Percentiles rank a stretch among this genome's conserved stretches.
phyloP scores from a whole-genome alignment of 2,329 filamentous ascomycete genomes.

The Colletotrichum nymphaeae region DNA sequence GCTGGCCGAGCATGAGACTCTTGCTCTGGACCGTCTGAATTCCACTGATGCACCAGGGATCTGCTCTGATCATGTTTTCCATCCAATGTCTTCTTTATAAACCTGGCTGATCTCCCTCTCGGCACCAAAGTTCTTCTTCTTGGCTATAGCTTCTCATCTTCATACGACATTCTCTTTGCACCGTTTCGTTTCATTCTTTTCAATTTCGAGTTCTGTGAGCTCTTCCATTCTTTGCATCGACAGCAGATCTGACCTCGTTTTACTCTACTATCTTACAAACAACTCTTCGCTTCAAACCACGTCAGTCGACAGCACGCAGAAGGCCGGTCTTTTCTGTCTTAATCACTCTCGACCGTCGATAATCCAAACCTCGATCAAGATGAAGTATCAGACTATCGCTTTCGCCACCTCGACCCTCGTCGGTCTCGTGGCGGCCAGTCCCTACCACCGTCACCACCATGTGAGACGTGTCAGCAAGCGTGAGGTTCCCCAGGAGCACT shows the following conservation, averaged over 20 bases:
- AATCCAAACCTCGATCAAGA: conserved; percentile 21
- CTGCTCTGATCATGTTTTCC: conserved; percentile 8
- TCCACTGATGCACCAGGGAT: conserved; percentile 15
- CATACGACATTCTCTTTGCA: conserved; percentile 25
- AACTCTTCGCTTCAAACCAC: background rate
- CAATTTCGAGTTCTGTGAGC: conserved; percentile 36
- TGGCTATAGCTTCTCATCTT: conserved; percentile 26
- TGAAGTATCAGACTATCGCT: conserved; percentile 37
- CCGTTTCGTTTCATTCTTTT: conserved; percentile 32
- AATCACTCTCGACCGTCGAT: conserved; percentile 9
- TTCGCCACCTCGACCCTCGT: conserved; percentile 29
- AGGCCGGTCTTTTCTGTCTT: conserved; percentile 31
- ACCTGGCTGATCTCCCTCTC: conserved; percentile 15
- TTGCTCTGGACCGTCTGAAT: conserved; percentile 24
- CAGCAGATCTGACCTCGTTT: background rate
- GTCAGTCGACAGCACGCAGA: conserved; percentile 25
- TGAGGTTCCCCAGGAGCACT: conserved; percentile 65
- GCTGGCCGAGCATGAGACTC: conserved; percentile 6
- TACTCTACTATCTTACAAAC: background rate
- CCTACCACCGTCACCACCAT: conserved; percentile 22
- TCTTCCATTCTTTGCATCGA: conserved; percentile 38
- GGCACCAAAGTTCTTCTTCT: conserved; percentile 8
- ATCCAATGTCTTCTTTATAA: conserved; percentile 30
- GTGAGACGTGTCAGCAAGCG: conserved; percentile 39
- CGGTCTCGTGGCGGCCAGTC: conserved; percentile 17